These are phyloP conservation scores for Tillandsia fasciculata DNA, from an alignment of 176 grass and related monocot genomes.

Conservation along the genomic window DNA sequence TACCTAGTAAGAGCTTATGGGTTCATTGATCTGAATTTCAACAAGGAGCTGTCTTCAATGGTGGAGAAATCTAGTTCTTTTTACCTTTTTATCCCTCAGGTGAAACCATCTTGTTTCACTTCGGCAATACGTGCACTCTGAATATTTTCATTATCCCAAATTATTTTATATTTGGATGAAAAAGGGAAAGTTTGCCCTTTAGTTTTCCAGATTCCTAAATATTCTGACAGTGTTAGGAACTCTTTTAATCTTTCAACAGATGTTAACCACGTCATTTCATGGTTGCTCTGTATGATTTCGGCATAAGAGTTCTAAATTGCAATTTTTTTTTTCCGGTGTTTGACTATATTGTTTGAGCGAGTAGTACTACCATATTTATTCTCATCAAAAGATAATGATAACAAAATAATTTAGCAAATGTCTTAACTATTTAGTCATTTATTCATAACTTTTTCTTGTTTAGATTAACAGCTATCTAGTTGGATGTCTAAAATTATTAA, in stretches of 20 bases:
- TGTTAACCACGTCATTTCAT: background rate
- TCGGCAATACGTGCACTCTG: slow-evolving; percentile 20
- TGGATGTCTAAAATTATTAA: background rate
- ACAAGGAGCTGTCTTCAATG: slow-evolving; percentile 21
- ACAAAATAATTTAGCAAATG: background rate
- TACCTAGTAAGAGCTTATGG: slow-evolving; percentile 66
- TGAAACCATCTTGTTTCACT: slow-evolving; percentile 18
- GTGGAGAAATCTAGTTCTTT: slow-evolving; percentile 45
- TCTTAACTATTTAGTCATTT: background rate
- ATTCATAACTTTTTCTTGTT: background rate
- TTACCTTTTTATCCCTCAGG: slow-evolving; percentile 87
- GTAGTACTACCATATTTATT: background rate
- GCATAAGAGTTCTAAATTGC: background rate
- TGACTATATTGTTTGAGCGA: background rate
- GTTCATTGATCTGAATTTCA: slow-evolving; percentile 45
- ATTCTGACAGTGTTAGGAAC: background rate
- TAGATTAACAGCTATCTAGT: background rate
- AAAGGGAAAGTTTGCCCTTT: no score
- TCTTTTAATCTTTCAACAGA: background rate
- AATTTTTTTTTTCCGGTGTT: background rate
- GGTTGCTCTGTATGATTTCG: background rate
- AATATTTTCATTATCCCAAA: slow-evolving; percentile 9
- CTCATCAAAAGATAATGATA: background rate
- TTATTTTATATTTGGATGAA: slow-evolving; percentile 10
- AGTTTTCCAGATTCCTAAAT: background rate